Evolutionary conservation across 2,329 filamentous ascomycete genomes (phyloP).

Genomic region (Paracorniculantispora psalliotae): DNA sequence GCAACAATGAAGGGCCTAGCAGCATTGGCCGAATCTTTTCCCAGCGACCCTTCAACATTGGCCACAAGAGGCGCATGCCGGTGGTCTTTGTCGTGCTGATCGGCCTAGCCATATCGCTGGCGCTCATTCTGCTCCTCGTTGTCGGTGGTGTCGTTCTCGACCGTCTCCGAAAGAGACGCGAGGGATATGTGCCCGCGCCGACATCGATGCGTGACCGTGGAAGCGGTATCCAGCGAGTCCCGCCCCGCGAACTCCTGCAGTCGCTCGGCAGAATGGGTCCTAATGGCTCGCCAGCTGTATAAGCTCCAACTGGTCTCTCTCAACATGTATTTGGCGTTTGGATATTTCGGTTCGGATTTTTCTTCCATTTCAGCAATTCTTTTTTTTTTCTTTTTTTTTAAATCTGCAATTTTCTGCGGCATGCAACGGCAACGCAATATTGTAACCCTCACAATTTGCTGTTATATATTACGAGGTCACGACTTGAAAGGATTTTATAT

Average conservation of each 20-base stretch:
- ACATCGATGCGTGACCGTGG: conserved; percentile 59
- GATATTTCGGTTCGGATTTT: conserved; percentile 25
- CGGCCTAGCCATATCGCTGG: conserved; percentile 71
- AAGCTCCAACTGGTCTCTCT: conserved; percentile 24
- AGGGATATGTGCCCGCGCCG: conserved; percentile 76
- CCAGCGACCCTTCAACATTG: conserved; percentile 71
- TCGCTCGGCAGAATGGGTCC: conserved; percentile 44
- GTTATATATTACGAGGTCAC: conserved; percentile 10
- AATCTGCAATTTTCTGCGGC: neutral
- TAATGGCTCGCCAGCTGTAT: conserved; percentile 50
- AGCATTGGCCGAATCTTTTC: conserved; percentile 80
- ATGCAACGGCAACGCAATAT: conserved; percentile 1
- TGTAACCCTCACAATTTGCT: conserved; percentile 1
- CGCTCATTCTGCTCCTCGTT: conserved; percentile 71
- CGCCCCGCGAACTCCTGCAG: conserved; percentile 55
- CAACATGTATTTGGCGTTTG: conserved; percentile 33
- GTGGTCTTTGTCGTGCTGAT: conserved; percentile 78
- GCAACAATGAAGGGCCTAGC: conserved; percentile 58
- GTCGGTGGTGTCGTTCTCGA: conserved; percentile 70
- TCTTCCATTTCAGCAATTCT: neutral
- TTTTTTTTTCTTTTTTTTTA: neutral
- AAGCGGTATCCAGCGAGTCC: conserved; percentile 54
- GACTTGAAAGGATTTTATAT: conserved; percentile 1
- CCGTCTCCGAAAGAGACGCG: conserved; percentile 67
- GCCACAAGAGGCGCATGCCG: conserved; percentile 51